Conservation (phyloP, 2,329 filamentous ascomycete species). For the Fusarium circinatum region DNA sequence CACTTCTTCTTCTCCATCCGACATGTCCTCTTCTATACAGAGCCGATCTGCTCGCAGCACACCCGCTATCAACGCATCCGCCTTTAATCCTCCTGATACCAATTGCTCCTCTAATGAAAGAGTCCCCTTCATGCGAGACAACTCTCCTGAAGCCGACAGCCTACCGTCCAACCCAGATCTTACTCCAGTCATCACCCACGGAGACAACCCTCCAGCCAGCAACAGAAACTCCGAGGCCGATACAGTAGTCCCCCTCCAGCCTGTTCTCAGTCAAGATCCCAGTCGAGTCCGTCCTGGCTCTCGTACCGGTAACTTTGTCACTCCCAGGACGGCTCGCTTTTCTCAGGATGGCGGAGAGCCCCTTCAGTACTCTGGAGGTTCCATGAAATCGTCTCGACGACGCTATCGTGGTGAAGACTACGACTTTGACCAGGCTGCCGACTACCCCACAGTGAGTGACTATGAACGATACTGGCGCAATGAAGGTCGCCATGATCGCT, state of each 20-base stretch:
- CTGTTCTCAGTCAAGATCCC: slow-evolving; percentile 32
- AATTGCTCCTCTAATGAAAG: slow-evolving; percentile 22
- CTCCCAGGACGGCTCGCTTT: slow-evolving; percentile 24
- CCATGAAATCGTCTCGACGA: slow-evolving; percentile 34
- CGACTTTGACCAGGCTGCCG: slow-evolving; percentile 37
- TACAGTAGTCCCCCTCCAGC: slow-evolving; percentile 34
- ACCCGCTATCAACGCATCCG: slow-evolving; percentile 28
- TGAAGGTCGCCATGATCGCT: slow-evolving; percentile 34
- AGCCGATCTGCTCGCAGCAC: slow-evolving; percentile 42
- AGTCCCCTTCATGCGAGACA: slow-evolving; percentile 20
- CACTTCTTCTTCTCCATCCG: slow-evolving; percentile 16
- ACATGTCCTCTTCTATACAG: slow-evolving; percentile 36
- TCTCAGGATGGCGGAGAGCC: slow-evolving; percentile 40
- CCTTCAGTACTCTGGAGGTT: slow-evolving; percentile 34
- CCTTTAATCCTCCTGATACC: slow-evolving; percentile 36
- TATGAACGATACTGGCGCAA: slow-evolving; percentile 43
- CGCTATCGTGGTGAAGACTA: slow-evolving; percentile 39
- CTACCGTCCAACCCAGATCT: slow-evolving; percentile 13
- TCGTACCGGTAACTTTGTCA: slow-evolving; percentile 26
- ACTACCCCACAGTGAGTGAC: slow-evolving; percentile 35
- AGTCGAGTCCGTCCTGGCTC: slow-evolving; percentile 32
- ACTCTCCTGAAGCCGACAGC: slow-evolving; percentile 10
- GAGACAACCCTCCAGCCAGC: slow-evolving; percentile 2
- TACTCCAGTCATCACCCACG: slow-evolving; percentile 21
- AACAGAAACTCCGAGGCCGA: slow-evolving; percentile 32